Percentiles rank a stretch among this genome's conserved stretches.
phyloP scores from a whole-genome alignment of 306 rosid genomes.

The Pueraria montana region DNA sequence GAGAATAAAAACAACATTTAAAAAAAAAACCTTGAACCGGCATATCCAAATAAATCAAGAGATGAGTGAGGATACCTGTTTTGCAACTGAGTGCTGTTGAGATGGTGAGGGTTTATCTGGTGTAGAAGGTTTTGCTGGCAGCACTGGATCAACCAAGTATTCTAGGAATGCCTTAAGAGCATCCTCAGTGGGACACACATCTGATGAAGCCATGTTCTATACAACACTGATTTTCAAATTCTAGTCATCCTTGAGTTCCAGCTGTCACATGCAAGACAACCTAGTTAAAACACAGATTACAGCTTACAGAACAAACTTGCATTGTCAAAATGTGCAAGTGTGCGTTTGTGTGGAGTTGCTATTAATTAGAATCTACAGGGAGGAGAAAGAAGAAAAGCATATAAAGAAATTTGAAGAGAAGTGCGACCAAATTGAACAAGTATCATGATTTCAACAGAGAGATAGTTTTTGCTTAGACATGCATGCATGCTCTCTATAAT shows the following conservation, averaged over 20 bases:
- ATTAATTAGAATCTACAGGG: not conserved
- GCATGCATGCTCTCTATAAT: no score
- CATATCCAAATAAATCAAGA: not conserved
- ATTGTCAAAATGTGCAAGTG: not conserved
- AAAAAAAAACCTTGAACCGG: not conserved
- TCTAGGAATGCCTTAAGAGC: slow-evolving; percentile 67
- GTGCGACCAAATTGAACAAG: no score
- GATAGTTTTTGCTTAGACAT: no score
- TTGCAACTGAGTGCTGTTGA: slow-evolving; percentile 64
- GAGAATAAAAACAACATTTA: not conserved
- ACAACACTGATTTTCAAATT: not conserved
- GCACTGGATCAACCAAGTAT: slow-evolving; percentile 66
- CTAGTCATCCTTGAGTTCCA: slow-evolving; percentile 24
- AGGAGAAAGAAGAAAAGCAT: not conserved
- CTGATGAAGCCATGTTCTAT: slow-evolving; percentile 58
- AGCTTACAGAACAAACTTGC: slow-evolving; percentile 10
- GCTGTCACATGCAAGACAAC: slow-evolving; percentile 34
- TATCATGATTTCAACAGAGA: not conserved
- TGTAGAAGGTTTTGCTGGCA: slow-evolving; percentile 54
- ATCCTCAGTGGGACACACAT: slow-evolving; percentile 68
- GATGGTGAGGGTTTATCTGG: slow-evolving; percentile 49
- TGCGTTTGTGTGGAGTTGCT: not conserved
- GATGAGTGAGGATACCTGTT: slow-evolving; percentile 62
- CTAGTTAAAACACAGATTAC: not conserved
- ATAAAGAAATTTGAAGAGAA: no score